A percentile compares a stretch with the other conserved stretches of the same genome.
Conservation (phyloP, 1,284 basidiomycete species). For the Anthracocystis walkeri region DNA sequence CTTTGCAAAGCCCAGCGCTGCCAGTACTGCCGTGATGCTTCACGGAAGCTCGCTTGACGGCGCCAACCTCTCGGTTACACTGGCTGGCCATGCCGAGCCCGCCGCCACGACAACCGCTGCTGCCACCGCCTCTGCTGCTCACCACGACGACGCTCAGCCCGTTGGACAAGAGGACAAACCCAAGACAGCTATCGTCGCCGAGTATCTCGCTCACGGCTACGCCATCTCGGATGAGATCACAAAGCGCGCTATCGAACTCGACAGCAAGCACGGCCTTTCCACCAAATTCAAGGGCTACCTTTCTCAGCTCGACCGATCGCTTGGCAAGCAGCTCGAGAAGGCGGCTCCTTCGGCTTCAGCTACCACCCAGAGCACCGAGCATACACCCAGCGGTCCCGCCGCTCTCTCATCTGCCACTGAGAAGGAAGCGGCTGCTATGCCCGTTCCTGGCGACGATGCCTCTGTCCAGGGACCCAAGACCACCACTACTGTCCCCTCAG, state of each 20-base stretch:
- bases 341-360: slow-evolving; percentile 27
- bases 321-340: slow-evolving; percentile 53
- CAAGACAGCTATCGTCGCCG: slow-evolving; percentile 59
- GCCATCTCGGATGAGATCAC: slow-evolving; percentile 60
- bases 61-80: slow-evolving; percentile 45
- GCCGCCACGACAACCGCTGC: slow-evolving; percentile 21
- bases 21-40: slow-evolving; percentile 60
- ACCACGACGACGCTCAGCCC: slow-evolving; percentile 31
- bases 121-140: slow-evolving; percentile 1
- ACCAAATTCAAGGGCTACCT: slow-evolving; percentile 57
- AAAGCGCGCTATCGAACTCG: slow-evolving; percentile 62
- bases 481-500: slow-evolving; percentile 48
- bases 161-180: slow-evolving; percentile 65
- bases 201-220: slow-evolving; percentile 63
- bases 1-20: slow-evolving; percentile 49
- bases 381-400: slow-evolving; percentile 50
- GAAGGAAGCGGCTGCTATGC: slow-evolving; percentile 50
- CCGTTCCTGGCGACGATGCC: slow-evolving; percentile 44
- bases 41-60: slow-evolving; percentile 61
- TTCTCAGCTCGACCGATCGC: slow-evolving; percentile 55
- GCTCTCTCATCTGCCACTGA: slow-evolving; percentile 49
- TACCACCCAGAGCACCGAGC: slow-evolving; percentile 44
- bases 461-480: slow-evolving; percentile 44
- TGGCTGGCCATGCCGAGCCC: slow-evolving; percentile 17
- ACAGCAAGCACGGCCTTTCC: slow-evolving; percentile 61